Base-by-base conservation (phyloP, 768 basidiomycete species). In the Rickenella mellea region DNA sequence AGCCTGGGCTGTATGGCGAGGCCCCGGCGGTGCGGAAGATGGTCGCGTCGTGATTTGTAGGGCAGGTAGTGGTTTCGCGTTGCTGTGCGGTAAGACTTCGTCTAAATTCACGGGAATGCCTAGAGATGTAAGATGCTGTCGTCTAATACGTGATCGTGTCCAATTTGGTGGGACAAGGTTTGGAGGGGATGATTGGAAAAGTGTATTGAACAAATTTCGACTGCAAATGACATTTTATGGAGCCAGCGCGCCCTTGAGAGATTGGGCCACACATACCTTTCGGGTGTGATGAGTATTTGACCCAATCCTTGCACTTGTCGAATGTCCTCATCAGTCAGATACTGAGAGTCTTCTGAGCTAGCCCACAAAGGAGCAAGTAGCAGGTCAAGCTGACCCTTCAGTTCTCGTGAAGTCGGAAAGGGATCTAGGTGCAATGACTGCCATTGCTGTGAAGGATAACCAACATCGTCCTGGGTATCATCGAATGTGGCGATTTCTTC, bases 91-190 rank as follows among this genome's bases (percentile, higher is more conserved):
- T 29, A 88, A 66, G 6, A 94, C 80, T 64, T 97, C 93, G 56
- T 97, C 93, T 5, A 97, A 69, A 55, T 97, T 97, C 40, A 97
- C 87, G 3, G 93, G 93, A 35, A 97, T 82, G 19, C 93, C 93
- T 20, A 97, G 76, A 10, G 88, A 65, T 46, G 94, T 94, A 37
- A 97, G 69, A 54, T 96, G 89, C 55, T 91, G 89, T 37, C 91
- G 69, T 43, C 93, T 77, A 56, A 90, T 91, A 32, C 86, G 77
- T 43, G 91, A 94, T 36, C 90, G 81, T 39, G 80, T 92, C 93
- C 93, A 97, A 52, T 88, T 93, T 41, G 90, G 80, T n/a, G 87
- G 82, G 56, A 83, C 80, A 33, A 76, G 81, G 8, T 80, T 74
- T 26, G 86, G 81, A 2, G 83, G 78, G 1, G 80, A 72, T 48